phyloP scores from a whole-genome alignment of 225 moss, liverwort and hornwort genomes.

The Rhytidiadelphus loreus region DNA sequence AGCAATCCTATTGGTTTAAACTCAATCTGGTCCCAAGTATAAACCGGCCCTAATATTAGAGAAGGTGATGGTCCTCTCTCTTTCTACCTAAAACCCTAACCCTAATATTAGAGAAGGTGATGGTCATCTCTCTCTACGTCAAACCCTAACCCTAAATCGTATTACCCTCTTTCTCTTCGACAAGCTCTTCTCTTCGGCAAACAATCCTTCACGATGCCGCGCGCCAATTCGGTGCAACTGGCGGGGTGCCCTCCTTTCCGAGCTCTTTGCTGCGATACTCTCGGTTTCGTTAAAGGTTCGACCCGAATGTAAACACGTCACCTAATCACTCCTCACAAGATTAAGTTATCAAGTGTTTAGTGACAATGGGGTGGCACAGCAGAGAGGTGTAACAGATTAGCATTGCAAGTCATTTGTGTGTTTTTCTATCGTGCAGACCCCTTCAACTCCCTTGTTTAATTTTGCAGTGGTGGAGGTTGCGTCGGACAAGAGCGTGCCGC shows the following conservation, averaged over 20 bases:
- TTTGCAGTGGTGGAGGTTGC: conserved; percentile 61
- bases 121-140: too few species aligned
- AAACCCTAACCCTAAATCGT: too few species aligned
- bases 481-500: conserved; percentile 44
- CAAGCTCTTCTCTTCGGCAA: too few species aligned
- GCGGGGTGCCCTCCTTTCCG: conserved; percentile 68
- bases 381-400: neutral
- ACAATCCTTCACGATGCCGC: conserved; percentile 64
- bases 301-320: neutral
- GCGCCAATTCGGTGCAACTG: conserved; percentile 52
- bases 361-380: neutral
- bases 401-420: too few species aligned
- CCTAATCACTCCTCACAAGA: neutral
- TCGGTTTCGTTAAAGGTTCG: conserved; percentile 77
- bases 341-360: neutral
- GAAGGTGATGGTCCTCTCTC: too few species aligned
- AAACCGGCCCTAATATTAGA: too few species aligned
- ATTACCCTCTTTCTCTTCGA: neutral
- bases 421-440: neutral
- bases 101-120: too few species aligned
- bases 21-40: too few species aligned
- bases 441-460: neutral
- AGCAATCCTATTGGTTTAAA: too few species aligned
- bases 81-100: too few species aligned
- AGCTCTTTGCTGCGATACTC: conserved; percentile 63